Evolutionary conservation across 208 protist genomes (phyloP), one percentile per base, ranked within the genome.

Genomic region (Acanthamoeba lenticulata): DNA sequence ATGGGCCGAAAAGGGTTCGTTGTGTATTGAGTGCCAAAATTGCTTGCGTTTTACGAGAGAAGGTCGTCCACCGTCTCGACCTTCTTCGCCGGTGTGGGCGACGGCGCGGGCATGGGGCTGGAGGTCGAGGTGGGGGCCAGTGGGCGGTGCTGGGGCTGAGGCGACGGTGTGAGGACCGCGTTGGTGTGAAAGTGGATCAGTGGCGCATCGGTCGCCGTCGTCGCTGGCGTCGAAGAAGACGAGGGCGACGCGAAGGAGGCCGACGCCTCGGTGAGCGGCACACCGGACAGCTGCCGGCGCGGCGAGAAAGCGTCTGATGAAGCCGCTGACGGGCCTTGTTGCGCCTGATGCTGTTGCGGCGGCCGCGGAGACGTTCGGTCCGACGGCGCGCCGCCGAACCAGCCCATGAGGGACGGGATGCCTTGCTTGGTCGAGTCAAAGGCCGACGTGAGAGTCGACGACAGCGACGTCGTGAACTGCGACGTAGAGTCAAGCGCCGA

Each of bases 351-450:
- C 5, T 29, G 57, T 21, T 67, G 57, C 57, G 57, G 15, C 57
- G 57, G 36, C 65, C 32, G 62, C 62, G 62, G 34, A 1, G 62
- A 57, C 49, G 49, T 24, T 29, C 29, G 62, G 17, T 69, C 32
- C 65, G 65, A 11, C 65, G 29, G 5, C 1, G 5, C 65, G 34
- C 65, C 65, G 42, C 74, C 74, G 74, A 85, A 85, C 74, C 74
- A 85, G 44, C 74, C 74, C 74, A 85, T 85, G 42, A 85, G 74
- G 2, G 74, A 85, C 1, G 74, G 74, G 42, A 85, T 85, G 44
- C 44, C 44, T 29, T 85, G 74, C 74, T 85, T 85, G 9, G 74
- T 85, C n/a, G 74, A 40, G 74, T 85, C 74, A 27, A 85, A 29
- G 44, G 74, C 74, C 38, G 74, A 85, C 42, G 38, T 85, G 74